Base-by-base conservation (phyloP, 2,329 filamentous ascomycete species). In the Cordyceps militaris region DNA sequence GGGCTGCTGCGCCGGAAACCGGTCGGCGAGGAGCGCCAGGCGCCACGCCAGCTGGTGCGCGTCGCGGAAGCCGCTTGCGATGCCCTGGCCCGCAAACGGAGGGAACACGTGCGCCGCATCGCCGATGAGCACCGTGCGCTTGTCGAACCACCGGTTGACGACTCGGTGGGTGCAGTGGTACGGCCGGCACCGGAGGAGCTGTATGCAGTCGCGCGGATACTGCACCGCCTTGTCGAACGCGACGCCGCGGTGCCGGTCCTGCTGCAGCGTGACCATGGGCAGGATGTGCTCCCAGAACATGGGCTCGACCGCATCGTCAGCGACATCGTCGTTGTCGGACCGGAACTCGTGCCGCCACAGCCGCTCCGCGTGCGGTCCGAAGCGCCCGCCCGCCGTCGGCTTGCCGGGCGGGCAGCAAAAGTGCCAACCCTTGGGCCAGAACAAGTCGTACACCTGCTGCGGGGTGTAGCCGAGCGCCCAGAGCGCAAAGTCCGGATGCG, bases 81-180 rank as follows among this genome's bases (percentile, higher is more conserved):
- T 71, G 3, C 70, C 71, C 59, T 73, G 71, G 1, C 69, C 70
- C 3, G 68, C 71, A 58, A 73, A 79, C 3, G 78, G 77, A 5
- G 77, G 78, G 58, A 80, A 79, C 4, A 80, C 78, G 63, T 80
- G 78, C 2, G 78, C 77, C 6, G 78, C 71, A 60, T 80, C 78
- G 16, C 78, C 77, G 43, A 72, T 74, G 0, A 81, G 65, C 26
- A 79, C 68, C 0, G 72, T 73, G 5, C 72, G 66, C 9, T 67
- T 68, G 13, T 69, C 61, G 21, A 70, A 70, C 78, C 78, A 81
- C 36, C 66, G 70, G 58, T 80, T 79, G 58, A 75, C 76, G 43
- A 73, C 73, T 56, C 74, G 70, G 21, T 74, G 73, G 0, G 73
- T 69, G 61, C 79, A 80, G 0, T 62, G 65, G 40, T 63, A 66